Evolutionary conservation across 768 basidiomycete genomes (phyloP).

Genomic region (Tulasnella sp.): DNA sequence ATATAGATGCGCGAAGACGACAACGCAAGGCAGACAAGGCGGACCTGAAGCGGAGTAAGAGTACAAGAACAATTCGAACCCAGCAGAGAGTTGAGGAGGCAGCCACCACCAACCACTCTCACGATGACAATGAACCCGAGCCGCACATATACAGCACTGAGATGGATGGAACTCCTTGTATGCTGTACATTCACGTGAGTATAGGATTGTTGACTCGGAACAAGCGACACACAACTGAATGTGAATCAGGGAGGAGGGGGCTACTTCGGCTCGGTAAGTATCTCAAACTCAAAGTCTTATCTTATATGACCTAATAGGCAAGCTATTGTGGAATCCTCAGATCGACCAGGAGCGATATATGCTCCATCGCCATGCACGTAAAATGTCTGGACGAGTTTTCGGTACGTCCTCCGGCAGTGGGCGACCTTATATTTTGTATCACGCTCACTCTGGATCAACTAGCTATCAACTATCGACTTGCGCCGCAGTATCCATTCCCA

Average conservation of each 20-base stretch:
- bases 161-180: slow-evolving; percentile 31
- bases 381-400: slow-evolving; percentile 85
- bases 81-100: not conserved
- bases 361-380: slow-evolving; percentile 48
- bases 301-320: not conserved
- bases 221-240: too few species aligned
- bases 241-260: slow-evolving; percentile 16
- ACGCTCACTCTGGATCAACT: slow-evolving; percentile 9
- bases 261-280: slow-evolving; percentile 15
- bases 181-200: slow-evolving; percentile 29
- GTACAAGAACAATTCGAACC: slow-evolving; percentile 1
- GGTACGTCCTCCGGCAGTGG: slow-evolving; percentile 39
- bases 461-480: slow-evolving; percentile 47
- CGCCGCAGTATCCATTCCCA: slow-evolving; percentile 97
- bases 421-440: slow-evolving; percentile 29
- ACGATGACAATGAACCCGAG: slow-evolving; percentile 17
- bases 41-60: slow-evolving; percentile 24
- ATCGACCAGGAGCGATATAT: slow-evolving; percentile 53
- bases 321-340: not conserved
- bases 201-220: too few species aligned
- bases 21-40: slow-evolving; percentile 20
- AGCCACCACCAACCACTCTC: not conserved
- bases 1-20: slow-evolving; percentile 24
- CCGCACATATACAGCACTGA: slow-evolving; percentile 22
- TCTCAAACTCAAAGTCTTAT: slow-evolving; percentile 1